Evolutionary conservation across 1,284 basidiomycete species (phyloP), one percentile per base, ranked within the genome.

Genomic region (Rhodotorula sp.): DNA sequence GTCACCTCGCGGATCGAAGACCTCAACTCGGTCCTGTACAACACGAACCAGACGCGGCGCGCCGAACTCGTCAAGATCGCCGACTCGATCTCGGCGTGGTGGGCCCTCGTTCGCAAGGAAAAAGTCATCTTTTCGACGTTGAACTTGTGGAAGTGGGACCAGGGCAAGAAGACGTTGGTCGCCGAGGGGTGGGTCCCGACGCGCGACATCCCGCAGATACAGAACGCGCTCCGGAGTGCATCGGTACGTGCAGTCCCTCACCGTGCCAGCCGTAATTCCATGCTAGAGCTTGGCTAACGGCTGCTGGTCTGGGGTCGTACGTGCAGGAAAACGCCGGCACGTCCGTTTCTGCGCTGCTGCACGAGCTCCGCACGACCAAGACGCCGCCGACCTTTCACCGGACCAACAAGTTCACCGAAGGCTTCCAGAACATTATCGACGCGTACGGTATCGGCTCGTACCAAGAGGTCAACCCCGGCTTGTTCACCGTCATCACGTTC

Each of bases 131-230:
- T 92, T 79, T 91, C 95, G 85, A 93, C 92, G 14, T 85, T 97
- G 78, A 97, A 97, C 82, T 82, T 97, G 70, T 92, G 97, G 84
- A 93, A 92, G 80, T 97, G 94, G 81, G 96, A 99, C 81, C 88
- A 90, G 62, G 87, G 93, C 72, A 87, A 93, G 77, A 97, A 96
- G 86, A 98, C 95, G 6, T 86, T 99, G 63, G 90, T 98, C 67
- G 97, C 96, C 6, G 97, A 99, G 83, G 97, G 93, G 39, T 99
- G 97, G 97, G 92, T 92, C 68, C 96, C 97, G 7, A 92, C 93
- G 4, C 84, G 92, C 76, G 96, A 98, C 80, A 91, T 99, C 69
- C 85, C 88, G 8, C 84, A 83, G 62, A 96, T 99, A 72, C 96
- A 99, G 82, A 80, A 90, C 60, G 94, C 93, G 8, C 87, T 99